Conservation (phyloP, 495 filamentous ascomycete species). For the Talaromyces thailandensis region DNA sequence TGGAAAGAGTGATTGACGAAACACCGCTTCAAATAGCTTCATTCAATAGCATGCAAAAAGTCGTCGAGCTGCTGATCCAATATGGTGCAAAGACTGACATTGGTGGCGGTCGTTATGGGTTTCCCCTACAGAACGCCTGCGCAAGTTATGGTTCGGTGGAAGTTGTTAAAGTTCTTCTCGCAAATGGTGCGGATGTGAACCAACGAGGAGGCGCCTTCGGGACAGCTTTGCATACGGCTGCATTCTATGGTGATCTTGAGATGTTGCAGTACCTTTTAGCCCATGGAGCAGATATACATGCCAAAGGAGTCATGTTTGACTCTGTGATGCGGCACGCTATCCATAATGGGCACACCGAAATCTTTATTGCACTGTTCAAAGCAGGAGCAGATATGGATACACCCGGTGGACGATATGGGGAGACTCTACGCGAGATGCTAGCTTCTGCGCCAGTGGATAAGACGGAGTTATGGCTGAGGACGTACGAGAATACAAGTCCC, state of each 20-base stretch:
- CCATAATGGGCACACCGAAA: not conserved
- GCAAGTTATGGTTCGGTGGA: not conserved
- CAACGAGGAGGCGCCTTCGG: not conserved
- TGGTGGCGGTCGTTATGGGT: conserved; percentile 6
- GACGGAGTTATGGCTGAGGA: not conserved
- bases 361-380: not conserved
- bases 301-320: not conserved
- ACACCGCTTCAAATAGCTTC: conserved; percentile 1
- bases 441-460: not conserved
- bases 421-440: not conserved
- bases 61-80: not conserved
- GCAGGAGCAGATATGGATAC: not conserved
- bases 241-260: not conserved
- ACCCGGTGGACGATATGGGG: not conserved
- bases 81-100: not conserved
- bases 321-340: not conserved
- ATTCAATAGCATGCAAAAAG: not conserved
- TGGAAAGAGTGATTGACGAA: not conserved
- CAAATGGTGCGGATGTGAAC: not conserved
- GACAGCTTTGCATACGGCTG: not conserved
- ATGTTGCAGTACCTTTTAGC: conserved; percentile 2
- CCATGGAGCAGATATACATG: not conserved
- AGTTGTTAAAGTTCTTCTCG: not conserved
- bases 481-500: not conserved
- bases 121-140: conserved; percentile 1